Evolutionary conservation across 768 basidiomycete species (phyloP), one percentile per base, ranked within the genome.

Genomic region (Mycena capillaripes): DNA sequence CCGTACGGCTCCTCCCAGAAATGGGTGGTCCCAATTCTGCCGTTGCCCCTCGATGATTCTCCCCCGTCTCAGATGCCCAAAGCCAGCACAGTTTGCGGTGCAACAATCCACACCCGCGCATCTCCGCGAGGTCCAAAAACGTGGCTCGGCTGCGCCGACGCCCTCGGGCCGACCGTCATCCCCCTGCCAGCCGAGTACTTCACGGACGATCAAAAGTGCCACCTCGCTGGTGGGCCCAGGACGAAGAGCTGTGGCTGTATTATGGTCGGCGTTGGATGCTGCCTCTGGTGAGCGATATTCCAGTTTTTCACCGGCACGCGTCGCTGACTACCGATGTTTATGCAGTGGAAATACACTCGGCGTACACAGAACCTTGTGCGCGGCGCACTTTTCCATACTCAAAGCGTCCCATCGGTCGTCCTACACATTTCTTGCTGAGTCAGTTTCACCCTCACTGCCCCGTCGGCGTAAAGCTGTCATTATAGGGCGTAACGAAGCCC

Each of bases 321-420:
- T 10, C 48, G 12, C 48, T 63, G 59, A 60, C 16, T 42, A 42
- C 4, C 4, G 17, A 42, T 34, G 8, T 30, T 5, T 17, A 30
- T 23, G 2, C 17, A 69, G 67, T 8, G 67, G 67, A 16, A 69
- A 69, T 19, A 30, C 67, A 3, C 50, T 68, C 19, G 66, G 66
- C 17, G 44, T 52, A 3, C 46, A 40, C 57, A 50, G 32, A 23
- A 59, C 66, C 3, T 30, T 48, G 4, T 68, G 66, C 34, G 9
- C 16, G 9, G 23, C 32, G 12, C 66, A 67, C 21, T 21, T 32
- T 7, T 19, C 52, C 3, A 46, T 61, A 29, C 12, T 52, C 25
- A 38, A 19, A 10, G 19, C 11, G 3, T 7, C 48, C 10, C 21
- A 32, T n/a, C 48, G 27, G 2, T 44, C 50, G 11, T 32, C 27